Base-by-base conservation (phyloP, 1,284 basidiomycete species). In the Athelia psychrophila region DNA sequence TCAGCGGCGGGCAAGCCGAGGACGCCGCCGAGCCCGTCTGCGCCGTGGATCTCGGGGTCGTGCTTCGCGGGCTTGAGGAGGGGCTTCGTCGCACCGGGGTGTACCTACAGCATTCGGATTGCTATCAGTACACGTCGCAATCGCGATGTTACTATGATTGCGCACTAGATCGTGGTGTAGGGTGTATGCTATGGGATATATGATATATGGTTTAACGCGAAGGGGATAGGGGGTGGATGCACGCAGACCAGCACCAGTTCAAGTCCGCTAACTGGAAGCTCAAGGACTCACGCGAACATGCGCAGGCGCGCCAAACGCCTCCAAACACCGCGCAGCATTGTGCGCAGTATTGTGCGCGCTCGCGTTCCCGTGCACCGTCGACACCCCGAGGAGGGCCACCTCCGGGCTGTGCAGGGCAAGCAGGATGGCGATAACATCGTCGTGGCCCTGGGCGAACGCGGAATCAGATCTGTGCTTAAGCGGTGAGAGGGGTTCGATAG, bases 391-490 rank as follows among this genome's bases (percentile, higher is more conserved):
- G 15, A 93, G 77, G 30, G 77, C 67, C 50, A 93, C 76, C 52
- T 83, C 76, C 1, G 78, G 73, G 13, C 76, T 74, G 58, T 91
- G 81, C 2, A 87, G 63, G 1, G 89, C 89, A 16, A 93, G 71
- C 61, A 93, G 69, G 51, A 94, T 84, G 2, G 90, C 90, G 4
- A 83, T 84, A 4, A 88, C 91, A 71, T 93, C 91, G 60, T 93
- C 91, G 60, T 94, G 91, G 13, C 91, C 91, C 88, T 91, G 55
- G 6, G n/a, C 13, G 20, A 42, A n/a, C 16, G n/a, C n/a, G 38
- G 20, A n/a, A 9, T 44, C 35, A 50, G 44, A 9, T n/a, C 25
- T 13, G 27, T 18, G 30, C 20, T 47, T 19, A 32, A 49, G n/a
- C 10, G 33, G 16, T 36, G 24, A 38, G 20, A 33, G 15, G 33